Evolutionary conservation across 805 yeast species (phyloP), one percentile per base, ranked within the genome.

Genomic region (Lachancea dasiensis): DNA sequence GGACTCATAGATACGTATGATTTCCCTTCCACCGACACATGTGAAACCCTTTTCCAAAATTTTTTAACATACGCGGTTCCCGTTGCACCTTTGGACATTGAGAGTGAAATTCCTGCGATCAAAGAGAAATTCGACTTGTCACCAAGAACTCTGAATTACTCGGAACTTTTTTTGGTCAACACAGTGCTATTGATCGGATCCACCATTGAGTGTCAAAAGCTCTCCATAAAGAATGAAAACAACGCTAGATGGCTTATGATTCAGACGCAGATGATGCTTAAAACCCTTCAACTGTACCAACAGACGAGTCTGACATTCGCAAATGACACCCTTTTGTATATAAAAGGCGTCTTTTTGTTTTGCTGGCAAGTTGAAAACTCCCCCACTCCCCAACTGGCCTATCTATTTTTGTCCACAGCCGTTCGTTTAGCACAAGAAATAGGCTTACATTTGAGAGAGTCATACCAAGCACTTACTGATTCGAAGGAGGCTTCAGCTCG

Each of bases 371-470:
- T 60, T 14, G 70, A 63, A 24, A 51, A 54, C 9, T 47, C 57
- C 8, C 47, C 49, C 37, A 62, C 67, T 15, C 56, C 69, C 1
- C 70, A 69, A 24, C 57, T 64, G 19, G 58, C 63, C 11, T 64
- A 60, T 38, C 51, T 63, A 33, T 38, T 72, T 16, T 46, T 63
- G 3, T 52, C 73, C 1, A 58, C 68, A 4, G 70, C 73, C 5
- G 62, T 70, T 7, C 59, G 78, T 39, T 64, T 65, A 36, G 77
- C 78, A 0, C 72, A 67, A 36, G 76, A 71, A 24, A 46, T 75
- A 46, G 83, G 83, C 0, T 58, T 79, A 6, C 75, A 78, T 44
- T 57, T 78, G 30, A 56, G 52, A 3, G 81, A 75, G 36, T 43
- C 68, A 1, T 62, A 64, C 33, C 46, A 51, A 5, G 63, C 65